These are phyloP conservation scores for Musa schizocarpa DNA, from an alignment of 176 grass and related monocot genomes.

Conservation along the genomic window DNA sequence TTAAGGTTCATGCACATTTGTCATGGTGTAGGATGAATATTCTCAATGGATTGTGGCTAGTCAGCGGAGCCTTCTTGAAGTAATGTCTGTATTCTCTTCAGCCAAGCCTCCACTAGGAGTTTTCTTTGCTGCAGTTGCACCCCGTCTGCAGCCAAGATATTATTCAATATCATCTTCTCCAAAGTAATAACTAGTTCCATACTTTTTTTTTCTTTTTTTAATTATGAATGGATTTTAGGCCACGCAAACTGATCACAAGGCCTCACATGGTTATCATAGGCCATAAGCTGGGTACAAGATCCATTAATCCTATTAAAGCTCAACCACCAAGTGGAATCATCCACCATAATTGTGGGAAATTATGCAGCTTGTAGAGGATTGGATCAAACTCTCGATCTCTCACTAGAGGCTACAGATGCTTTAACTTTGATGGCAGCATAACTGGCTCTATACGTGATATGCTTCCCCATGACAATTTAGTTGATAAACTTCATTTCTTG, in stretches of 20 bases:
- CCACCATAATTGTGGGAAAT: background rate
- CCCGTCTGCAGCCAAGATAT: slow-evolving; percentile 88
- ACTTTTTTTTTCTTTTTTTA: background rate
- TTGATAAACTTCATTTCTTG: slow-evolving; percentile 18
- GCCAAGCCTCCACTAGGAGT: slow-evolving; percentile 86
- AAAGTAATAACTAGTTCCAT: slow-evolving; percentile 28
- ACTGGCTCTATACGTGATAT: background rate
- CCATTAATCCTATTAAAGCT: no score
- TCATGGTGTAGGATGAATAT: slow-evolving; percentile 73
- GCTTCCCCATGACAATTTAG: slow-evolving; percentile 10
- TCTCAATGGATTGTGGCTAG: slow-evolving; percentile 79
- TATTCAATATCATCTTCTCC: slow-evolving; percentile 94
- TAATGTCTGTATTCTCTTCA: slow-evolving; percentile 78
- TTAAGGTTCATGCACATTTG: background rate
- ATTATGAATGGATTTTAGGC: background rate
- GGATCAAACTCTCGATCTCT: background rate
- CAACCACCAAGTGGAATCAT: no score
- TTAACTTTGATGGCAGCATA: background rate
- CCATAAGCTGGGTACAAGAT: background rate
- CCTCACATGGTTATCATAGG: background rate
- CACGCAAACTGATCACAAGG: background rate
- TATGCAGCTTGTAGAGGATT: background rate
- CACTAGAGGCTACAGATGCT: background rate
- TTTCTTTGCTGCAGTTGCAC: slow-evolving; percentile 78
- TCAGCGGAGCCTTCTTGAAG: slow-evolving; percentile 78